phyloP scores from a whole-genome alignment of 108 stramenopile genomes.

The Phaeodactylum tricornutum region DNA sequence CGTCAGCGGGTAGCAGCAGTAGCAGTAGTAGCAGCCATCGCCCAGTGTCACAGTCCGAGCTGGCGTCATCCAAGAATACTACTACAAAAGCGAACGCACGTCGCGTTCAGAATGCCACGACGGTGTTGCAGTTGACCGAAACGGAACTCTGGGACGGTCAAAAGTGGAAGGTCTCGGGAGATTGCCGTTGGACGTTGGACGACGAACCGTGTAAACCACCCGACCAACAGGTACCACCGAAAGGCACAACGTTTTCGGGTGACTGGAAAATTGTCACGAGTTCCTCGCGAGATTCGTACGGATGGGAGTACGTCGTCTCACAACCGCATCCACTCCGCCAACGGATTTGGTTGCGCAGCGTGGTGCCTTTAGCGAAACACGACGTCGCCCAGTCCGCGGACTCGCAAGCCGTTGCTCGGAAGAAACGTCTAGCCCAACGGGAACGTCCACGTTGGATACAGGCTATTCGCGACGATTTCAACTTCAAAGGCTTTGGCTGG shows the following conservation, averaged over 20 bases:
- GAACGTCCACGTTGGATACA: slow-evolving; percentile 4
- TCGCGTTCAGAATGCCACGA: too few relatives aligned
- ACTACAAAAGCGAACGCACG: too few relatives aligned
- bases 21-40: too few relatives aligned
- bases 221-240: slow-evolving; percentile 19
- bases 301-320: slow-evolving; percentile 57
- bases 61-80: too few relatives aligned
- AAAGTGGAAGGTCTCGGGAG: slow-evolving; percentile 19
- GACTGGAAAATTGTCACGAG: slow-evolving; percentile 79
- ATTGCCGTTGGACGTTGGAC: slow-evolving; percentile 17
- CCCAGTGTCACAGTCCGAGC: too few relatives aligned
- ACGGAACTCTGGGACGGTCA: slow-evolving; percentile 33
- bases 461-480: slow-evolving; percentile 38
- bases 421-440: neutral
- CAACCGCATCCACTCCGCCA: slow-evolving; percentile 33
- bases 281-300: slow-evolving; percentile 38
- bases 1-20: too few relatives aligned
- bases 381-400: slow-evolving; percentile 1
- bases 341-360: slow-evolving; percentile 54
- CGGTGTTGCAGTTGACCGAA: slow-evolving; percentile 19
- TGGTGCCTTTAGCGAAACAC: slow-evolving; percentile 4
- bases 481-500: slow-evolving; percentile 69
- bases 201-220: slow-evolving; percentile 18
- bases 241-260: slow-evolving; percentile 37
- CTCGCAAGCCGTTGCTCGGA: neutral